Evolutionary conservation across 2,329 filamentous ascomycete genomes (phyloP).

Genomic region (Alternaria infectoria): DNA sequence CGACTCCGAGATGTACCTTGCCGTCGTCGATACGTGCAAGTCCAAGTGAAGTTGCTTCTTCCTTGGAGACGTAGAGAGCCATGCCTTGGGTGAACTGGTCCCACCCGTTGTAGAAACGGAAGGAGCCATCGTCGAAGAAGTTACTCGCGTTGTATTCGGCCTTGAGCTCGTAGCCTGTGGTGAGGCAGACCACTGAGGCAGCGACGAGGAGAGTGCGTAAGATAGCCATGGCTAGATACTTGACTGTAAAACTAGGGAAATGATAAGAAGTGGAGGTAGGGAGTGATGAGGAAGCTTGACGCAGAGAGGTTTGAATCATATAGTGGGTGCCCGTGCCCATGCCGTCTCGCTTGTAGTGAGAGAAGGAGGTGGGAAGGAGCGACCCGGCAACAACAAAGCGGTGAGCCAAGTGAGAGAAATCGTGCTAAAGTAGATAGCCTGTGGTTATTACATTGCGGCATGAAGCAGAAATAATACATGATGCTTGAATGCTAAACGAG

Average conservation of each 20-base stretch:
- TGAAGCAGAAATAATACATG: background rate
- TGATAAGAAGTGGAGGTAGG: background rate
- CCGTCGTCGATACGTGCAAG: conserved; percentile 20
- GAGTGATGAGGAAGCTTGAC: background rate
- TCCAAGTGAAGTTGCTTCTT: conserved; percentile 19
- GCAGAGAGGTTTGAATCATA: background rate
- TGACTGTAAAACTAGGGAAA: background rate
- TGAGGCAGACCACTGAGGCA: background rate
- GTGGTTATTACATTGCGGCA: background rate
- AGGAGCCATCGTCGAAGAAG: conserved; percentile 20
- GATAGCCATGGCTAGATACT: background rate
- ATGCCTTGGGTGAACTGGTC: conserved; percentile 25
- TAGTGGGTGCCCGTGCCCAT: background rate
- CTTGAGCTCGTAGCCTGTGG: conserved; percentile 18
- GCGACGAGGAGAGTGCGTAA: background rate
- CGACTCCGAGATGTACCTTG: conserved; percentile 33
- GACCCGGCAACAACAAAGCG: background rate
- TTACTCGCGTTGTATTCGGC: conserved; percentile 25
- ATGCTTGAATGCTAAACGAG: background rate
- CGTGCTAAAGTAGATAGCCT: background rate
- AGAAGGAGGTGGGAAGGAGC: background rate
- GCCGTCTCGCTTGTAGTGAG: background rate
- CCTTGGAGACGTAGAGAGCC: conserved; percentile 28
- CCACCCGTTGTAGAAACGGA: conserved; percentile 19
- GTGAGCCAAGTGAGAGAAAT: background rate